phyloP scores from a whole-genome alignment of 306 rosid genomes.

The Arachis hypogaea region DNA sequence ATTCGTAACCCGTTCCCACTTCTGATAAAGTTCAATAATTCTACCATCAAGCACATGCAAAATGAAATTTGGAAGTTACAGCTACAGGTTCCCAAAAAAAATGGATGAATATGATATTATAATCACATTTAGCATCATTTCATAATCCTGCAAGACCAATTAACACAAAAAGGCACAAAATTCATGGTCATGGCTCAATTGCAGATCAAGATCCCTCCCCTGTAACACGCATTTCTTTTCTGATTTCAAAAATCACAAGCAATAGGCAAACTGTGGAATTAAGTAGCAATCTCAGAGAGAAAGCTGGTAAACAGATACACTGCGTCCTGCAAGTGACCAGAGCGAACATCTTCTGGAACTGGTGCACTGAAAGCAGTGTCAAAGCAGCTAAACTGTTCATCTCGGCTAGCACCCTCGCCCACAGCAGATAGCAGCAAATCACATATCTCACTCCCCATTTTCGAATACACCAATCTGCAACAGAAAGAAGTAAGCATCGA shows the following conservation, averaged over 20 bases:
- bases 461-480: slow-evolving; percentile 80
- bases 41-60: neutral
- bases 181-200: neutral
- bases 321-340: slow-evolving; percentile 84
- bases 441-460: slow-evolving; percentile 82
- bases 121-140: slow-evolving; percentile 10
- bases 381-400: slow-evolving; percentile 76
- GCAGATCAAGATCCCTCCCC: slow-evolving; percentile 38
- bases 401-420: slow-evolving; percentile 67
- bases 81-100: neutral
- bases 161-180: neutral
- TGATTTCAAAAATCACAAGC: neutral
- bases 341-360: slow-evolving; percentile 75
- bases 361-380: slow-evolving; percentile 80
- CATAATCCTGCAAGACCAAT: slow-evolving; percentile 20
- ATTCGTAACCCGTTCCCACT: no score
- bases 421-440: slow-evolving; percentile 66
- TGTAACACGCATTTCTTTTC: slow-evolving; percentile 12
- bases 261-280: slow-evolving; percentile 31
- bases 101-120: slow-evolving; percentile 26
- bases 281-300: slow-evolving; percentile 72
- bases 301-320: slow-evolving; percentile 73
- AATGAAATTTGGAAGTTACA: no score
- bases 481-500: slow-evolving; percentile 27
- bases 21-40: no score